phyloP scores from a whole-genome alignment of 2,329 filamentous ascomycete species.

The Orbilia blumenaviensis region DNA sequence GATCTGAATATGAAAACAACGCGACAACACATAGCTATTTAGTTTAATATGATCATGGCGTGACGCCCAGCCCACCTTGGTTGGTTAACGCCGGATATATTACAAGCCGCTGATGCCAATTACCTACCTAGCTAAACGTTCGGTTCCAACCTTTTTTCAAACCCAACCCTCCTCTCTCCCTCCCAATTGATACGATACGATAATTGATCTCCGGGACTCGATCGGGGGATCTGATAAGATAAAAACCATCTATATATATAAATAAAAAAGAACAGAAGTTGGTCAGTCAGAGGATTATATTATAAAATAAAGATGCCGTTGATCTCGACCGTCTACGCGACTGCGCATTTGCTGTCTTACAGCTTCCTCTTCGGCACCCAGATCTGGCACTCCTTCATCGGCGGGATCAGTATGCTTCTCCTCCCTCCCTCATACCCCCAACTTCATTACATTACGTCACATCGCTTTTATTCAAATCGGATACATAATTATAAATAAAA shows the following conservation, averaged over 20 bases:
- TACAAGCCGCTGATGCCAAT: no score
- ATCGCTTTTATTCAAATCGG: no score
- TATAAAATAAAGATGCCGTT: slow-evolving; percentile 50
- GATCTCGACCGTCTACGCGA: slow-evolving; percentile 53
- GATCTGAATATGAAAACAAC: no score
- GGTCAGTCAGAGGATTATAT: not conserved
- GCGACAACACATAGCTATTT: not conserved
- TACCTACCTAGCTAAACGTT: no score
- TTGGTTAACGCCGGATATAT: no score
- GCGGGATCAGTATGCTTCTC: slow-evolving; percentile 60
- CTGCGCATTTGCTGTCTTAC: slow-evolving; percentile 65
- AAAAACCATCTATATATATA: not conserved
- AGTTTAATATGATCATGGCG: not conserved
- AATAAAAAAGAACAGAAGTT: not conserved
- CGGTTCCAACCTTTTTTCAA: no score
- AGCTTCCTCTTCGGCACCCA: slow-evolving; percentile 86
- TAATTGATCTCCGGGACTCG: no score
- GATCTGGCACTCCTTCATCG: slow-evolving; percentile 85
- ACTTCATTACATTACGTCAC: no score
- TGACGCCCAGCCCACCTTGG: not conserved
- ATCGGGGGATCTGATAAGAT: no score
- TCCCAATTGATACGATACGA: not conserved
- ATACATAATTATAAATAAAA: not conserved
- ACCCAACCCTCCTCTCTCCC: not conserved
- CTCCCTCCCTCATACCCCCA: not conserved